These are phyloP conservation scores for Claviceps monticola DNA, from an alignment of 2,329 filamentous ascomycete genomes.

Conservation along the genomic window DNA sequence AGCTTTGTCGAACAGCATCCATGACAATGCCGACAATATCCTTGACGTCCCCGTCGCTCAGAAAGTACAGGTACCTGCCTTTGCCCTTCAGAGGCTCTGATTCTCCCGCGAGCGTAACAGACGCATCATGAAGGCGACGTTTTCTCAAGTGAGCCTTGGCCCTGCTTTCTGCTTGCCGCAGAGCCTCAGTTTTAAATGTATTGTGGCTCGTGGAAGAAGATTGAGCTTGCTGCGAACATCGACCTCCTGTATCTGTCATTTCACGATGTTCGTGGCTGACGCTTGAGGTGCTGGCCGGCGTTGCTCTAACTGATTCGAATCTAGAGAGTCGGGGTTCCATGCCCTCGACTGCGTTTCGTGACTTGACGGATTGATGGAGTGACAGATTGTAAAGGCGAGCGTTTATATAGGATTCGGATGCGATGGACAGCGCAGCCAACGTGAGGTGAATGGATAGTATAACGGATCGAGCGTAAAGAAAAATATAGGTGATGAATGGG, in stretches of 20 bases:
- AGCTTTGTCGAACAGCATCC: constrained; percentile 1
- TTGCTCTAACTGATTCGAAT: not conserved
- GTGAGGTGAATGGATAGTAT: not conserved
- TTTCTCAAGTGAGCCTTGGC: constrained; percentile 3
- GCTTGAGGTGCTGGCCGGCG: not conserved
- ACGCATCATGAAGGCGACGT: not conserved
- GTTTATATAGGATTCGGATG: not conserved
- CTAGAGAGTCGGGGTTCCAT: not conserved
- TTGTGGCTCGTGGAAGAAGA: not conserved
- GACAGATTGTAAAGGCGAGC: not conserved
- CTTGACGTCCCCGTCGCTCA: constrained; percentile 7
- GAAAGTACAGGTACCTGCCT: constrained; percentile 6
- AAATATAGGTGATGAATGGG: not conserved
- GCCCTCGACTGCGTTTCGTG: not conserved
- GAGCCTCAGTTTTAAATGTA: not conserved
- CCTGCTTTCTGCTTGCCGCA: constrained; percentile 2
- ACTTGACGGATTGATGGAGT: not conserved
- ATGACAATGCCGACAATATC: constrained; percentile 5
- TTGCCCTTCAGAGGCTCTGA: not conserved
- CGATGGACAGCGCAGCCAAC: not conserved
- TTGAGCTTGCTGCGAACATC: not conserved
- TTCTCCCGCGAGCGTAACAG: not conserved
- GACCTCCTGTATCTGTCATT: not conserved
- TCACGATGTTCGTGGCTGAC: not conserved
- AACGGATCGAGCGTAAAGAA: not conserved